Conservation (phyloP, 202 grass and related monocot species). For the Setaria viridis region DNA sequence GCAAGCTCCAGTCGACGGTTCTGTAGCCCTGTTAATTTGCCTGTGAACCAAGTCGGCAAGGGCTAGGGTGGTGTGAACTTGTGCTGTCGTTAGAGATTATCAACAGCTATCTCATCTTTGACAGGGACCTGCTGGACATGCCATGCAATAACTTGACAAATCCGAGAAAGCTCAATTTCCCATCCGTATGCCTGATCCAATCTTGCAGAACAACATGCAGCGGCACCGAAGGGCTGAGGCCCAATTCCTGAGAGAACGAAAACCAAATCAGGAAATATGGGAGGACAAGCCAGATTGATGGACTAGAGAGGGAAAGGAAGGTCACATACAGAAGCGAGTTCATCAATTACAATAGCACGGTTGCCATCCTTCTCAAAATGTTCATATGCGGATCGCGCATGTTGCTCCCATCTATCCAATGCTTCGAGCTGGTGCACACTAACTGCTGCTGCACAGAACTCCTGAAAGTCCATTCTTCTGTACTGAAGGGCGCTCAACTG, state of each 20-base stretch:
- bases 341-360: constrained; percentile 77
- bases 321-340: constrained; percentile 74
- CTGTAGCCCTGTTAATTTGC: constrained; percentile 39
- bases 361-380: constrained; percentile 86
- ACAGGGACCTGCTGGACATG: constrained; percentile 63
- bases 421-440: constrained; percentile 88
- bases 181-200: constrained; percentile 81
- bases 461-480: constrained; percentile 89
- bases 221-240: constrained; percentile 74
- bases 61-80: constrained; percentile 30
- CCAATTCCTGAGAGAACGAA: constrained; percentile 61
- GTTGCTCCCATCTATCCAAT: constrained; percentile 91
- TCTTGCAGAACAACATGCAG: constrained; percentile 82
- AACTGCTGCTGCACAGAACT: constrained; percentile 78
- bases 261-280: constrained; percentile 8
- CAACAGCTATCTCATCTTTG: constrained; percentile 68
- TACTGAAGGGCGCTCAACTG: constrained; percentile 83
- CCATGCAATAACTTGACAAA: constrained; percentile 85
- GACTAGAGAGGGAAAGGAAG: background rate
- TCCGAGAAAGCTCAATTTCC: constrained; percentile 80
- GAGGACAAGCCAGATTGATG: background rate
- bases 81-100: constrained; percentile 46
- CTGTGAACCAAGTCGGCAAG: constrained; percentile 21
- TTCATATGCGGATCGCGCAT: constrained; percentile 75
- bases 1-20: constrained; percentile 21